phyloP scores from a whole-genome alignment of 805 yeast species.

The Phaffomyces opuntiae region DNA sequence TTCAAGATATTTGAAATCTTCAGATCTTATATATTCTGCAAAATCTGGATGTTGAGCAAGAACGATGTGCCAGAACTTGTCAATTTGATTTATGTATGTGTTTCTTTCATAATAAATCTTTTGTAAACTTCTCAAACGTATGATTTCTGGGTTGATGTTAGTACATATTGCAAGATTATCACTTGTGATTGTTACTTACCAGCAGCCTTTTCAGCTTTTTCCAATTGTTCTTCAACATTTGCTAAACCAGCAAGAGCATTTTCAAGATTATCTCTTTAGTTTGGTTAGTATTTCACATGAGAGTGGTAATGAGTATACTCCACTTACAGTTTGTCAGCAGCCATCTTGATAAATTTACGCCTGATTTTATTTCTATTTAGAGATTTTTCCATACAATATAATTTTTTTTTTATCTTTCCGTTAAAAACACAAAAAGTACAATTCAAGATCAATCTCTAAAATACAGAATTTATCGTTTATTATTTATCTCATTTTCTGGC shows the following conservation, averaged over 20 bases:
- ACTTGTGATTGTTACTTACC: constrained; percentile 21
- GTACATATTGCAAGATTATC: background rate
- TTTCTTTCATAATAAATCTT: constrained; percentile 56
- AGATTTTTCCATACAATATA: background rate
- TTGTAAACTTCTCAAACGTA: constrained; percentile 44
- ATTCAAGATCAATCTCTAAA: no score
- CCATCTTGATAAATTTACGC: background rate
- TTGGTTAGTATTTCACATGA: background rate
- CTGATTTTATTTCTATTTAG: background rate
- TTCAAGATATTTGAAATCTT: constrained; percentile 74
- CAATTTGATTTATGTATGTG: constrained; percentile 43
- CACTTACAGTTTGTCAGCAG: background rate
- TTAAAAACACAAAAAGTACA: no score
- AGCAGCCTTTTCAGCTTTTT: constrained; percentile 51
- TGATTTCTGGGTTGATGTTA: constrained; percentile 28
- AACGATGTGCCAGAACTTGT: constrained; percentile 84
- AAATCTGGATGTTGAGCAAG: constrained; percentile 80
- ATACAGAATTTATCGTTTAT: background rate
- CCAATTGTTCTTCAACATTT: constrained; percentile 51
- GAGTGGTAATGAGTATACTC: background rate
- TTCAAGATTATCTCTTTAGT: constrained; percentile 19
- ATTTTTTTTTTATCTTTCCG: background rate
- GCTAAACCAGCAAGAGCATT: constrained; percentile 45
- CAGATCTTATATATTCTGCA: constrained; percentile 68
- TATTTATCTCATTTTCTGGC: constrained; percentile 22